Base-by-base conservation (phyloP, 2,329 filamentous ascomycete species). In the Daldinia eschscholtzii region DNA sequence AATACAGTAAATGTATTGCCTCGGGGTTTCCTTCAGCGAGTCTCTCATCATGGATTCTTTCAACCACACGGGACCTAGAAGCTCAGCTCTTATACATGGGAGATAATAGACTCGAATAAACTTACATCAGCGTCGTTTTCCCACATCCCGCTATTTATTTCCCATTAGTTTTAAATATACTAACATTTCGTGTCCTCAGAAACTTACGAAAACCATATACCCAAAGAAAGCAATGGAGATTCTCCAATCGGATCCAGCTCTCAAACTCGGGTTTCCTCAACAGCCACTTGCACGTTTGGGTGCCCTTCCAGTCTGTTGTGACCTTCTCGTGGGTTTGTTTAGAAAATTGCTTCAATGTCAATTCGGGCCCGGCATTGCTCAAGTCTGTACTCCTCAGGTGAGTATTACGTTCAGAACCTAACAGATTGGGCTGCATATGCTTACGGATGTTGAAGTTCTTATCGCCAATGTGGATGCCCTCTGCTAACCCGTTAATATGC, bases 171-270 rank as follows among this genome's bases (percentile, higher is more conserved):
- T 3, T 23, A 15, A 35, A 35, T 18, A 15, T 18, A 12, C 18
- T 26, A 13, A 4, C 6, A 37, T n/a, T 33, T 18, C n/a, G 10
- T 9, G 9, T 23, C 12, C 10, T 2, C 9, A 12, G 33, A 23
- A 37, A 59, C 57, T 6, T 48, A 59, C 57, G 57, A 18, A 35
- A n/a, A 15, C 57, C 57, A 15, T 59, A 20, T 15, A 59, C n/a
- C 57, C 57, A 59, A 6, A 59, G 41, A 30, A 59, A 48, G 3
- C 41, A 48, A 26, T 59, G 5, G 23, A 4, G 3, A 20, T 35
- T 15, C n/a, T 59, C 41, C 41, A 37, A 35, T 10, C 23, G 20
- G 41, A 26, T 7, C 57, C 57, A 59, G 35, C 20, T 30, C 46
- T 48, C 13, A 5, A 33, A 59, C 9, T 59, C 57, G 15, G 39